Evolutionary conservation across 2,329 filamentous ascomycete genomes (phyloP).

Genomic region (Bipolaris gigantea): DNA sequence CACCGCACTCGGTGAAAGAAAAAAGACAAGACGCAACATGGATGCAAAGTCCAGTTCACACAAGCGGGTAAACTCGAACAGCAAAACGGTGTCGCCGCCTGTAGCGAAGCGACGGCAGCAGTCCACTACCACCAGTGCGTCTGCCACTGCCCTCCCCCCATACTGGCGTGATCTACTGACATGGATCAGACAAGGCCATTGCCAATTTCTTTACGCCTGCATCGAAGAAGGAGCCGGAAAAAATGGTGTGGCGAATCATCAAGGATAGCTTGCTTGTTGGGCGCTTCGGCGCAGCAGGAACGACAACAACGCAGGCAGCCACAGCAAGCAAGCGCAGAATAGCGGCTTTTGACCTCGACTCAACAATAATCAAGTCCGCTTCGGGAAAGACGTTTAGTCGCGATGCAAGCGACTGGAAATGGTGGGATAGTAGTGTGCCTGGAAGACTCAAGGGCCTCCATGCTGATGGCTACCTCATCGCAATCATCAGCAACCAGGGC

Average conservation of each 20-base stretch:
- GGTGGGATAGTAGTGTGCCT: slow-evolving; percentile 81
- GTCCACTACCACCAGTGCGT: slow-evolving; percentile 58
- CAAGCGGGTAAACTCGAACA: slow-evolving; percentile 45
- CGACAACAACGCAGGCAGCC: slow-evolving; percentile 30
- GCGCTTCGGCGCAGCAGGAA: slow-evolving; percentile 61
- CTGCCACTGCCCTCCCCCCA: slow-evolving; percentile 6
- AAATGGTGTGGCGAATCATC: slow-evolving; percentile 67
- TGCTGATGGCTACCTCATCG: slow-evolving; percentile 72
- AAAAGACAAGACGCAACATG: slow-evolving; percentile 19
- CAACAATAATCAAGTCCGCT: slow-evolving; percentile 77
- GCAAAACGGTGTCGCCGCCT: slow-evolving; percentile 59
- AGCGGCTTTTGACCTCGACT: slow-evolving; percentile 61
- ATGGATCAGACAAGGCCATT: slow-evolving; percentile 63
- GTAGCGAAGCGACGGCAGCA: slow-evolving; percentile 58
- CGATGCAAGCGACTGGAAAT: slow-evolving; percentile 82
- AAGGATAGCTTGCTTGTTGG: slow-evolving; percentile 75
- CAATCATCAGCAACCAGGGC: slow-evolving; percentile 87
- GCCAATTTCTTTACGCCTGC: slow-evolving; percentile 85
- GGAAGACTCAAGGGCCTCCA: slow-evolving; percentile 67
- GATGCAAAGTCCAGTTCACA: slow-evolving; percentile 17
- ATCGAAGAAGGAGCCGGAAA: slow-evolving; percentile 81
- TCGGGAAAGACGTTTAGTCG: slow-evolving; percentile 79
- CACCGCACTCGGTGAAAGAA: not conserved
- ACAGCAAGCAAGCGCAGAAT: slow-evolving; percentile 31
- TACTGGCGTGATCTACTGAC: slow-evolving; percentile 2